Evolutionary conservation across 306 rosid genomes (phyloP).

Genomic region (Sesbania bispinosa): DNA sequence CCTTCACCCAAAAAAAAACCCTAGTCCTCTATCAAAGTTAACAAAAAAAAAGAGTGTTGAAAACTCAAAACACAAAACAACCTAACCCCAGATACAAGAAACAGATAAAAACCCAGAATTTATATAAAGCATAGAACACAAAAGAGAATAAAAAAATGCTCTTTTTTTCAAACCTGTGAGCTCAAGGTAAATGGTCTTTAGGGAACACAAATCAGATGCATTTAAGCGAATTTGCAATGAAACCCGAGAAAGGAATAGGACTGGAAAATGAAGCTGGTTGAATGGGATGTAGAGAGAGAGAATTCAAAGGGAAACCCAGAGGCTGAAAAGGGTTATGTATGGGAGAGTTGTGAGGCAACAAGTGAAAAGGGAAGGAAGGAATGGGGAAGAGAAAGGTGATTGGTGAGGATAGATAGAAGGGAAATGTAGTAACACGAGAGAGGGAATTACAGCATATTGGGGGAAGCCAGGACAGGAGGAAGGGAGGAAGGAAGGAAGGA

Average conservation of each 20-base stretch:
- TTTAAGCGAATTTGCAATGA: slow-evolving; percentile 28
- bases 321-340: slow-evolving; percentile 56
- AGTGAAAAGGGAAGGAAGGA: neutral
- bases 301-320: slow-evolving; percentile 41
- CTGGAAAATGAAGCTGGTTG: slow-evolving; percentile 33
- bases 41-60: slow-evolving; percentile 9
- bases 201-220: slow-evolving; percentile 39
- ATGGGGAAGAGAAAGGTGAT: slow-evolving; percentile 16
- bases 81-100: slow-evolving; percentile 22
- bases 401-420: slow-evolving; percentile 16
- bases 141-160: neutral
- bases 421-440: neutral
- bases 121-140: slow-evolving; percentile 21
- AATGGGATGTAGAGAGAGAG: slow-evolving; percentile 26
- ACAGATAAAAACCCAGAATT: slow-evolving; percentile 33
- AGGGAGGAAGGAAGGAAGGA: slow-evolving; percentile 20
- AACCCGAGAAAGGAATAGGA: slow-evolving; percentile 10
- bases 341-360: slow-evolving; percentile 21
- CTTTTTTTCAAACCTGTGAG: slow-evolving; percentile 37
- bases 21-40: slow-evolving; percentile 50
- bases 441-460: slow-evolving; percentile 60
- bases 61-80: slow-evolving; percentile 31
- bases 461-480: neutral
- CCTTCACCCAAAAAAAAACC: slow-evolving; percentile 48
- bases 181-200: slow-evolving; percentile 32